A percentile compares a stretch with the other conserved stretches of the same genome.
These are phyloP conservation scores for Orychophragmus violaceus DNA, from an alignment of 345 rosid species.

Conservation along the genomic window DNA sequence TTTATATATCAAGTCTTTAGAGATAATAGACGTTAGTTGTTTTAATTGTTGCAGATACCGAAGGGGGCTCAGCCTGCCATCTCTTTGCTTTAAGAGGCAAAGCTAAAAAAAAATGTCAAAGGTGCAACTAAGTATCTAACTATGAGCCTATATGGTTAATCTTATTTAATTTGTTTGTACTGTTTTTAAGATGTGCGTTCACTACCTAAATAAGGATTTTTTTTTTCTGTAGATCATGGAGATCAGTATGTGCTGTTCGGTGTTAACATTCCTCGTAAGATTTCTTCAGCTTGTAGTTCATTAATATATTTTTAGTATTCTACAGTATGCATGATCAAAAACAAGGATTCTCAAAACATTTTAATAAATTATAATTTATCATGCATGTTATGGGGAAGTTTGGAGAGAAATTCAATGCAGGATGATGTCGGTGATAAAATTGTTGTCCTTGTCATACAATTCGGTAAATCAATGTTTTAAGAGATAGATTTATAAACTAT, in stretches of 20 bases:
- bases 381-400: no score
- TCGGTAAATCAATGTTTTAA: no score
- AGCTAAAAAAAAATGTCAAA: no score
- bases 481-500: no score
- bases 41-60: conserved; percentile 59
- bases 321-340: no score
- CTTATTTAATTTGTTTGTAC: background rate
- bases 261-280: conserved; percentile 69
- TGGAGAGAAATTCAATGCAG: no score
- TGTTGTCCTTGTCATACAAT: no score
- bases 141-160: background rate
- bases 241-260: conserved; percentile 83
- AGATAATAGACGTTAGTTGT: background rate
- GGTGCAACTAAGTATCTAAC: no score
- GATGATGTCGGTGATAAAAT: no score
- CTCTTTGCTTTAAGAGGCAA: conserved; percentile 65
- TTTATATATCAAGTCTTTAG: background rate
- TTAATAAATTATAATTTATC: no score
- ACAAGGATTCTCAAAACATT: no score
- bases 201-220: conserved; percentile 61
- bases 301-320: no score
- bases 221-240: conserved; percentile 63
- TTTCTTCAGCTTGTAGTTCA: background rate
- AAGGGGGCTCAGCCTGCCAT: conserved; percentile 77
- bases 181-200: conserved; percentile 16